These are phyloP conservation scores for Russula emetica DNA, from an alignment of 768 basidiomycete genomes.

Conservation along the genomic window DNA sequence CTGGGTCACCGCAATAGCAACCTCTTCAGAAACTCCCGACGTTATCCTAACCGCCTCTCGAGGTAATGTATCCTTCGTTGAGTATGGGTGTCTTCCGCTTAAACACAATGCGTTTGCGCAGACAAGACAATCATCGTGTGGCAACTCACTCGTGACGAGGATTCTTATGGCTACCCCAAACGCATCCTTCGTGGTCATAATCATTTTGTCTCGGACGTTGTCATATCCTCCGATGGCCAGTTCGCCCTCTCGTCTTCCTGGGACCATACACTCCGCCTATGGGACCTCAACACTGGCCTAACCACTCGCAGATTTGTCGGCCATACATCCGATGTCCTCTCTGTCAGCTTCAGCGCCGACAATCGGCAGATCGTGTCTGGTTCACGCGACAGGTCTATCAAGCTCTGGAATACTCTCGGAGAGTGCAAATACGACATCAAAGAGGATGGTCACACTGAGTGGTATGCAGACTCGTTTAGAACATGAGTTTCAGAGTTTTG, in stretches of 20 bases:
- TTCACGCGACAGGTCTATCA: conserved; percentile 94
- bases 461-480: conserved; percentile 42
- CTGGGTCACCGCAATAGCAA: conserved; percentile 98
- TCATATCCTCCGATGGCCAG: conserved; percentile 98
- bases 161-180: conserved; percentile 93
- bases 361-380: conserved; percentile 99
- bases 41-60: conserved; percentile 98
- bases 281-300: conserved; percentile 96
- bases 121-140: conserved; percentile 99
- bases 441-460: conserved; percentile 97
- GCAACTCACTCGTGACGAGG: conserved; percentile 93
- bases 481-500: conserved; percentile 7
- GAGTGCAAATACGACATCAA: conserved; percentile 99
- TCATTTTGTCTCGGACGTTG: conserved; percentile 98
- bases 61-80: conserved; percentile 48
- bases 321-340: conserved; percentile 95
- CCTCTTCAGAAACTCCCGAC: conserved; percentile 97
- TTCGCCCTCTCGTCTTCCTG: conserved; percentile 98
- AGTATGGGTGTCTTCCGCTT: conserved; percentile 21
- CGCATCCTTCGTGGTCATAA: conserved; percentile 97
- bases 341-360: conserved; percentile 99
- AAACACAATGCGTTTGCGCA: conserved; percentile 35
- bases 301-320: conserved; percentile 98
- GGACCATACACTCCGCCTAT: conserved; percentile 99
- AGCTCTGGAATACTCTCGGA: conserved; percentile 99